Percentiles rank a stretch among this genome's conserved stretches.
Evolutionary conservation across 305 asterid species (phyloP).

Genomic region (Solanum hybrid): DNA sequence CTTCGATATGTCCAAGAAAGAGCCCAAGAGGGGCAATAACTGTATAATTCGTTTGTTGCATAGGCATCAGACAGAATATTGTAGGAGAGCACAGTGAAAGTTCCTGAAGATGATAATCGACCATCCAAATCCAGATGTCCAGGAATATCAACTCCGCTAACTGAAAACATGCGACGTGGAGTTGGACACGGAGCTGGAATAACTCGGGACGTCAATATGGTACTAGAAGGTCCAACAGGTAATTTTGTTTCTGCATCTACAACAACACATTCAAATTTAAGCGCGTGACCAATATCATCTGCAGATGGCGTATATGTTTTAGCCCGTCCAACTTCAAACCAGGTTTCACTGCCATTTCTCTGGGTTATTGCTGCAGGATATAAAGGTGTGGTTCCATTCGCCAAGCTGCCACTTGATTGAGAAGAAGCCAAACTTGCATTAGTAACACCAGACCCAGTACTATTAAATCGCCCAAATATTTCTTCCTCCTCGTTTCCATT

Average conservation of each 20-base stretch:
- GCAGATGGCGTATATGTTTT: slow-evolving; percentile 90
- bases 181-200: slow-evolving; percentile 98
- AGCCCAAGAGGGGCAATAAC: slow-evolving; percentile 98
- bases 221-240: slow-evolving; percentile 53
- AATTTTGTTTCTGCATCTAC: slow-evolving; percentile 59
- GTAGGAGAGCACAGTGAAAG: slow-evolving; percentile 91
- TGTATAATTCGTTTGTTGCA: slow-evolving; percentile 63
- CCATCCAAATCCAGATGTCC: slow-evolving; percentile 58
- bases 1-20: slow-evolving; percentile 96
- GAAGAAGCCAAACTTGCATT: slow-evolving; percentile 31
- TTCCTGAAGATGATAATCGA: slow-evolving; percentile 52
- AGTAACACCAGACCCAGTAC: slow-evolving; percentile 41
- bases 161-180: slow-evolving; percentile 63
- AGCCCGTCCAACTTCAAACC: slow-evolving; percentile 82
- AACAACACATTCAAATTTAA: slow-evolving; percentile 85
- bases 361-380: slow-evolving; percentile 79
- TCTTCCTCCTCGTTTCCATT: slow-evolving; percentile 95
- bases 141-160: slow-evolving; percentile 55
- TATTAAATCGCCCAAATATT: slow-evolving; percentile 63
- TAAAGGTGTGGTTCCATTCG: slow-evolving; percentile 46
- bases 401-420: slow-evolving; percentile 52
- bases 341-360: slow-evolving; percentile 75
- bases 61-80: slow-evolving; percentile 68
- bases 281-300: slow-evolving; percentile 87
- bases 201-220: slow-evolving; percentile 75